Evolutionary conservation across 2,329 filamentous ascomycete genomes (phyloP).

Genomic region (Penicillium sp.): DNA sequence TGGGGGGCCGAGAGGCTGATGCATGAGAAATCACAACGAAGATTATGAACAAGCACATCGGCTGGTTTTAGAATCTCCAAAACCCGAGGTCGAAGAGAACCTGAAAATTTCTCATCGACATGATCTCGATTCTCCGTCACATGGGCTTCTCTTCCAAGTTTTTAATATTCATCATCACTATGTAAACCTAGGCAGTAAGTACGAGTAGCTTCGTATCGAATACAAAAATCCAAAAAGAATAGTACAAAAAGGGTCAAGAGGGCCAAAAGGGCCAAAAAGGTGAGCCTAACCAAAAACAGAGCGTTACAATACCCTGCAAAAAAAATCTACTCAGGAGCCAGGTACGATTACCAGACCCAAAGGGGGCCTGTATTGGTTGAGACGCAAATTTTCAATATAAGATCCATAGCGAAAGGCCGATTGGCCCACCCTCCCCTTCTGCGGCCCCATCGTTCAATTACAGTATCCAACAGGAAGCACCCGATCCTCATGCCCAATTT

Average conservation of each 20-base stretch:
- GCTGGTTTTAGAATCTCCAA: background rate
- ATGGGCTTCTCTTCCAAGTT: background rate
- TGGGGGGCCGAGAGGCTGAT: conserved; percentile 23
- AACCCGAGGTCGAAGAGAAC: background rate
- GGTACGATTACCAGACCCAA: background rate
- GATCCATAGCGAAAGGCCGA: conserved; percentile 17
- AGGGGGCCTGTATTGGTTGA: conserved; percentile 5
- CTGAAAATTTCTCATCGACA: background rate
- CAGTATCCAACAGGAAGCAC: conserved; percentile 26
- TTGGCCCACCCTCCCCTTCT: conserved; percentile 10
- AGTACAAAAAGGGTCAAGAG: background rate
- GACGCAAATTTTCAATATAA: conserved; percentile 22
- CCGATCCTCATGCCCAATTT: conserved; percentile 33
- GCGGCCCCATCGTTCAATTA: conserved; percentile 13
- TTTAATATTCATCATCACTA: background rate
- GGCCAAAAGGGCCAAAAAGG: background rate
- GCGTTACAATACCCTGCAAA: background rate
- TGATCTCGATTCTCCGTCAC: background rate
- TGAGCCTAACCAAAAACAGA: background rate
- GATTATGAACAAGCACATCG: background rate
- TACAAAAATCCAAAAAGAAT: background rate
- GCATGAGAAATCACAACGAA: conserved; percentile 17
- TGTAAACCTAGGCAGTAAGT: background rate
- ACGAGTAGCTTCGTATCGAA: background rate
- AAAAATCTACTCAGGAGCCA: background rate